Conservation (phyloP, 129 eudicot genomes). For the Flaveria brownii region DNA sequence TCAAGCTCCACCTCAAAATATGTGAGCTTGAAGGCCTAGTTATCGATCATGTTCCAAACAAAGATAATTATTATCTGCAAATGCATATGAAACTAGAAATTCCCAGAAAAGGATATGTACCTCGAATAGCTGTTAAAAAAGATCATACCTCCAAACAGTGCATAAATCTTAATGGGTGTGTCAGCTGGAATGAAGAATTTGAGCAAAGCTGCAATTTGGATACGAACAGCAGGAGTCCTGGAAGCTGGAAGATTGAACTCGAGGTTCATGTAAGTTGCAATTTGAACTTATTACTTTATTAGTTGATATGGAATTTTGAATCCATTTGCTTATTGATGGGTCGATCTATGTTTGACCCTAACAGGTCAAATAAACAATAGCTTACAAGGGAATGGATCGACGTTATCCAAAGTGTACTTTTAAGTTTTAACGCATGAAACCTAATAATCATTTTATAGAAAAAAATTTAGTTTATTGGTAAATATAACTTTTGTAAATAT, state of each 20-base stretch:
- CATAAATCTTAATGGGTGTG: constrained; percentile 39
- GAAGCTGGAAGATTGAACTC: constrained; percentile 46
- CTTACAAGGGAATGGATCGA: not conserved
- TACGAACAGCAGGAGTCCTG: constrained; percentile 21
- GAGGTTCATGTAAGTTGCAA: constrained; percentile 46
- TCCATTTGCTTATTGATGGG: not conserved
- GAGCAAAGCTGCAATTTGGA: constrained; percentile 49
- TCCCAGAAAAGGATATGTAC: constrained; percentile 34
- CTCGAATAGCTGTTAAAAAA: constrained; percentile 32
- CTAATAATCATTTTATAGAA: not conserved
- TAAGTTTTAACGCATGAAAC: not conserved
- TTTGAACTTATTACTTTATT: not conserved
- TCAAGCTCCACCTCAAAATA: constrained; percentile 45
- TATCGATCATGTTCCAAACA: constrained; percentile 27
- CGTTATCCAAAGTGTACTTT: not conserved
- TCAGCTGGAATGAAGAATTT: constrained; percentile 52
- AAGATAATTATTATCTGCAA: constrained; percentile 35
- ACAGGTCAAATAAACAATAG: not conserved
- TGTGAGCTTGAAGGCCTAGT: constrained; percentile 50
- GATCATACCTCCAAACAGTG: constrained; percentile 41
- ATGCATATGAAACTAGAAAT: constrained; percentile 41
- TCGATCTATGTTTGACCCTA: not conserved
- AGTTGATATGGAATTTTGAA: not conserved
- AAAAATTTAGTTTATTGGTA: not conserved
- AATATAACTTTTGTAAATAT: not conserved